Evolutionary conservation across 805 yeast genomes (phyloP), one percentile per base, ranked within the genome.

Genomic region (Kodamaea sagamina): DNA sequence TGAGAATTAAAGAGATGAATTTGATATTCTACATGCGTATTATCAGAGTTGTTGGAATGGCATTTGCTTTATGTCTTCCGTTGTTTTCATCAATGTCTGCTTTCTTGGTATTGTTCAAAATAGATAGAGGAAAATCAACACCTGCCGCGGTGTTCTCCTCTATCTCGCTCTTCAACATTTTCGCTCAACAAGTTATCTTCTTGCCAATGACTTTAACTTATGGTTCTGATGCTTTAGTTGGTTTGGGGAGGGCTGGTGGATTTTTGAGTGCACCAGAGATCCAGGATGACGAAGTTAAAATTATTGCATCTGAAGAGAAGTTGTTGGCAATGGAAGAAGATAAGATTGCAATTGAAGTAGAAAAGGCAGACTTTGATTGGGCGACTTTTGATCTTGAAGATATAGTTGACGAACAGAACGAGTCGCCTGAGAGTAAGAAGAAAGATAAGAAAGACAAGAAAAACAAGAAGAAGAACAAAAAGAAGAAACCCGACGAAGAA

Each of bases 111-210:
- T 55, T 71, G 38, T 71, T 67, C 48, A 67, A 61, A 12, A 48
- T 62, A 13, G 58, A 58, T 13, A 50, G 54, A 4, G 51, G 53
- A 9, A 55, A 68, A 16, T 55, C 71, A 37, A 71, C 68, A 43
- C 81, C 89, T 4, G 89, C 85, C 9, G 68, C 77, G 27, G 73
- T 86, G 25, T 86, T 86, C 58, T 72, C 92, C 0, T 85, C 93
- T 3, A 65, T 86, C 35, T 77, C 90, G 0, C 70, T 85, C 44
- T 86, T 86, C 65, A 78, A 77, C 53, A 74, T 77, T 8, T 71
- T 86, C 48, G 66, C 85, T 9, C 71, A 74, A 32, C 86, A 80
- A 55, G 78, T 84, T 50, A 70, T 85, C 44, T 72, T 85, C 75
- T 62, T 86, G 36, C 95, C 95, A 17, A 66, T 84, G 56, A 85